Conservation (phyloP, 2,329 filamentous ascomycete species). For the Botrytis hyacinthi region DNA sequence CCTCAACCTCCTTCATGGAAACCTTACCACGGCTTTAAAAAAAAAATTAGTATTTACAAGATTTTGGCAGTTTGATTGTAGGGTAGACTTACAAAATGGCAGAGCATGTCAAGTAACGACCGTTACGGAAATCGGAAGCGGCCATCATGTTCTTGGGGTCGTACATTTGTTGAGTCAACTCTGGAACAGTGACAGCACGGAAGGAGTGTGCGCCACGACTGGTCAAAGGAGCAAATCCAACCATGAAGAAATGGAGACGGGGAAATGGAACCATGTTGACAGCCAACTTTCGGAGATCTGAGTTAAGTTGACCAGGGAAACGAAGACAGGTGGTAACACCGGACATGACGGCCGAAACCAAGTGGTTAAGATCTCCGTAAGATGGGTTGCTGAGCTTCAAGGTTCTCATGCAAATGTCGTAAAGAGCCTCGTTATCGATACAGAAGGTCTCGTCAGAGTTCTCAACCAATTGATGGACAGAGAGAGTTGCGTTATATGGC, state of each 20-base stretch:
- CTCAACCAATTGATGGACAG: constrained; percentile 98
- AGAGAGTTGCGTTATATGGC: constrained; percentile 99
- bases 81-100: constrained; percentile 73
- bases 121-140: constrained; percentile 99
- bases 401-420: constrained; percentile 99
- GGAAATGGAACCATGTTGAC: constrained; percentile 99
- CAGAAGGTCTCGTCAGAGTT: constrained; percentile 99
- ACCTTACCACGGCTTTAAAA: constrained; percentile 83
- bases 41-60: constrained; percentile 37
- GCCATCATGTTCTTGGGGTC: constrained; percentile 99
- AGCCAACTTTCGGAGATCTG: constrained; percentile 97
- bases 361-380: constrained; percentile 98
- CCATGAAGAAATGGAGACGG: constrained; percentile 99
- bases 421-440: constrained; percentile 99
- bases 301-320: constrained; percentile 99
- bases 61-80: neutral
- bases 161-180: constrained; percentile 99
- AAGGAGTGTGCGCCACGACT: constrained; percentile 89
- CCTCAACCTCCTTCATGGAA: constrained; percentile 99
- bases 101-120: constrained; percentile 98
- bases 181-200: constrained; percentile 95
- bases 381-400: constrained; percentile 98
- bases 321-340: constrained; percentile 97
- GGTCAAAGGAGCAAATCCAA: constrained; percentile 97
- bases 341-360: constrained; percentile 99